Conservation (phyloP, 2,329 filamentous ascomycete genomes). For the Colletotrichum spaethianum region DNA sequence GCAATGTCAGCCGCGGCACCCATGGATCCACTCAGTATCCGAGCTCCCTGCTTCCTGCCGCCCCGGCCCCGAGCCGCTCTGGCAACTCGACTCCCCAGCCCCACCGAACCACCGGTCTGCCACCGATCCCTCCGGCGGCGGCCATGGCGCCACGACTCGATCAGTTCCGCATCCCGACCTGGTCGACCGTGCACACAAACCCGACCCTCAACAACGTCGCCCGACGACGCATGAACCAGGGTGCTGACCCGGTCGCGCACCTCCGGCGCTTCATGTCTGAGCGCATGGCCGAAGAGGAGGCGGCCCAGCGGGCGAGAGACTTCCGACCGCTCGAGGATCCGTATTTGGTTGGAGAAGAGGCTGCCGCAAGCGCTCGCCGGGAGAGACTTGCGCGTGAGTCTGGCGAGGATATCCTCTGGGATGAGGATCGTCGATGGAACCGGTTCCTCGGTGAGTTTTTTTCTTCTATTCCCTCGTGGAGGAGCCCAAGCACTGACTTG, state of each 20-base stretch:
- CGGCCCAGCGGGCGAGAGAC: constrained; percentile 40
- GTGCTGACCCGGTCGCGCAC: constrained; percentile 49
- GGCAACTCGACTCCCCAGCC: constrained; percentile 44
- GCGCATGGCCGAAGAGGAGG: constrained; percentile 54
- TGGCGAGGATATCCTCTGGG: constrained; percentile 67
- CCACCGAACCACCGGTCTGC: constrained; percentile 61
- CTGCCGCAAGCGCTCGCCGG: constrained; percentile 69
- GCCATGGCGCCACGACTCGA: constrained; percentile 55
- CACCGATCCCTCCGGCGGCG: constrained; percentile 60
- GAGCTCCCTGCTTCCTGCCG: constrained; percentile 35
- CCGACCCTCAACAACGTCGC: constrained; percentile 76
- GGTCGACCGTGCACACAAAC: constrained; percentile 69
- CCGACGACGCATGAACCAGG: constrained; percentile 67
- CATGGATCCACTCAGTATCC: constrained; percentile 42
- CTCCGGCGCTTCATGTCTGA: constrained; percentile 52
- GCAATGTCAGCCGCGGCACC: constrained; percentile 36
- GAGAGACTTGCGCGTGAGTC: constrained; percentile 71
- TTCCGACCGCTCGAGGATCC: constrained; percentile 74
- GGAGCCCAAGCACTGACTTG: not conserved
- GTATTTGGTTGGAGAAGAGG: constrained; percentile 76
- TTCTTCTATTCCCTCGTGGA: not conserved
- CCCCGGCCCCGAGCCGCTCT: constrained; percentile 47
- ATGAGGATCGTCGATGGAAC: constrained; percentile 73
- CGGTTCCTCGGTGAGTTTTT: constrained; percentile 68
- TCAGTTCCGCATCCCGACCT: constrained; percentile 71